Evolutionary conservation across 192 early-diverging fungal species (phyloP).

Genomic region (Linderina pennispora): DNA sequence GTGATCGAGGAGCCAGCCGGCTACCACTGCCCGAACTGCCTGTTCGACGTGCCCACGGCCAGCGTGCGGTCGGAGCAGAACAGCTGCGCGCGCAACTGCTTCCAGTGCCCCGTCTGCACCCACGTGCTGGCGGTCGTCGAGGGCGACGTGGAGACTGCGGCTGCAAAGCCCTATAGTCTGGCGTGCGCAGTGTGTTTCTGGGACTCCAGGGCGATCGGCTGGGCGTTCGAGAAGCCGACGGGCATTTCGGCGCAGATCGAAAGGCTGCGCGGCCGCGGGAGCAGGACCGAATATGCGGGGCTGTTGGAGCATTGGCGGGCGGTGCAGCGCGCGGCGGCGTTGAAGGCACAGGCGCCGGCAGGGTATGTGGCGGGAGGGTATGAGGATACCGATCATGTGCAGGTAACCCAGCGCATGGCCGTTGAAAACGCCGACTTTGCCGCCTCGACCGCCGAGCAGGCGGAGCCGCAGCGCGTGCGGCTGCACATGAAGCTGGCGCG

Average conservation of each 20-base stretch:
- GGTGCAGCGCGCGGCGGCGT: constrained; percentile 49
- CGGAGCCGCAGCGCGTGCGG: constrained; percentile 74
- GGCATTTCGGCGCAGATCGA: constrained; percentile 89
- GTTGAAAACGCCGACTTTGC: constrained; percentile 23
- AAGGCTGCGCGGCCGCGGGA: constrained; percentile 61
- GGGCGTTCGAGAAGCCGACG: constrained; percentile 90
- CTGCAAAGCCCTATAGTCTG: constrained; percentile 58
- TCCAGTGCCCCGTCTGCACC: constrained; percentile 85
- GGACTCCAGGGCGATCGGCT: constrained; percentile 88
- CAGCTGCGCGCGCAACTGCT: constrained; percentile 90
- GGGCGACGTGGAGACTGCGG: constrained; percentile 19
- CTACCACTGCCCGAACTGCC: constrained; percentile 94
- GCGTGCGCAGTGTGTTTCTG: constrained; percentile 85
- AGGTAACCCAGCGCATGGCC: constrained; percentile 10
- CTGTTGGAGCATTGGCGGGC: constrained; percentile 84
- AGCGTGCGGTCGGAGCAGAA: constrained; percentile 95
- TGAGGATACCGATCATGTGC: constrained; percentile 6
- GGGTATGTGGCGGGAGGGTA: constrained; percentile 18
- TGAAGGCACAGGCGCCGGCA: constrained; percentile 11
- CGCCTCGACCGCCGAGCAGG: constrained; percentile 44
- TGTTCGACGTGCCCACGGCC: constrained; percentile 95
- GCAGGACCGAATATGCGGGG: constrained; percentile 74
- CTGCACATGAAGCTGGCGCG: constrained; percentile 82
- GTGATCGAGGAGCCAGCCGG: constrained; percentile 78
- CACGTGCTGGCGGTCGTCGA: constrained; percentile 72